Base-by-base conservation (phyloP, 768 basidiomycete species). In the Tephrocybe sp. region DNA sequence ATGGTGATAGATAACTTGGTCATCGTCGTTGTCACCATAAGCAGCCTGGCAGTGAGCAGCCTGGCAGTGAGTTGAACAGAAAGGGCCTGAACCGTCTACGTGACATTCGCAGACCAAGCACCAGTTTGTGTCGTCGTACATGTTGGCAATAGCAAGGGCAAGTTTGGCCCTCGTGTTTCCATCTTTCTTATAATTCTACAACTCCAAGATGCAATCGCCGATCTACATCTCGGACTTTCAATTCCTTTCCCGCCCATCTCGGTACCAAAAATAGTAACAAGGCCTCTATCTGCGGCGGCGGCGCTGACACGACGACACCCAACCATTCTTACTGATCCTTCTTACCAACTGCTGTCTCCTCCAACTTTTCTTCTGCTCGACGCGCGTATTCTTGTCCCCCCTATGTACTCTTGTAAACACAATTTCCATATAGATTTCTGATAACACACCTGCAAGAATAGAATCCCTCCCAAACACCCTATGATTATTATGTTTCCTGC, bases 401-500 rank as follows among this genome's bases (percentile, higher is more conserved):
- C 85, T 94, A 70, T 39, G 52, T 11, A 39, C 14, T 34, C 31
- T 47, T 49, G 48, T 57, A 38, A 62, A 41, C 35, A 33, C 31
- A 19, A 20, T 10, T 35, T 36, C 40, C 8, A 36, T 14, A 51
- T 38, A 19, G 23, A 17, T 41, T 32, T 17, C 36, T 11, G 38
- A 43, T 48, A 44, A 19, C 3, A 69, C 63, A 87, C 90, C 81
- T 93, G 91, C 48, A 93, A 72, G 30, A 71, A 62, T 17, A 93
- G 73, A 47, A 93, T 76, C 9, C 77, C 79, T 16, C 78, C 76
- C 12, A 93, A 74, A 45, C 83, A 76, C 6, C 83, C 73, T 47
- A 85, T 83, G 47, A 92, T 85, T 52, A 98, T 85, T 43, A 89
- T 80, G 63, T 97, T 96, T 9, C 86, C 93, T 5, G 95, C 95